Conservation (phyloP, 176 grass and related monocot genomes). For the Avena eriantha region DNA sequence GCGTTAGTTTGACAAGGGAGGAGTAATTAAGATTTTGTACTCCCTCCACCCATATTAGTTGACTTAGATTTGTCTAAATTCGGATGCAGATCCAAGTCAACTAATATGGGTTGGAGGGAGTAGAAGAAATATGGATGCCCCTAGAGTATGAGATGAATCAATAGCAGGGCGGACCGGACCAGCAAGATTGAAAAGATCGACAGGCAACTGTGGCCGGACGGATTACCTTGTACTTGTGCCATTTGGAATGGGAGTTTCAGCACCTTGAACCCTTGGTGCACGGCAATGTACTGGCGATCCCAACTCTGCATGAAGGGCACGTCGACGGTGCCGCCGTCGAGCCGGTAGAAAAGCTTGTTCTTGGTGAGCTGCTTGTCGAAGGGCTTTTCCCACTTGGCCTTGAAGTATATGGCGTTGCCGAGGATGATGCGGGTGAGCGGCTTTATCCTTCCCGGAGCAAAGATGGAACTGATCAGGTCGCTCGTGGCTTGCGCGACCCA, state of each 20-base stretch:
- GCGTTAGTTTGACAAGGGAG: neutral
- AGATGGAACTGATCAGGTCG: neutral
- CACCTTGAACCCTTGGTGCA: constrained; percentile 44
- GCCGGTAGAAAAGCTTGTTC: constrained; percentile 31
- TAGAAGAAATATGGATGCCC: too few species aligned
- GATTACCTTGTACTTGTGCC: neutral
- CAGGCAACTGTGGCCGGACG: neutral
- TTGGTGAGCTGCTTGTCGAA: constrained; percentile 4
- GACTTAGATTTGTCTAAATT: too few species aligned
- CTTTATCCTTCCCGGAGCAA: neutral
- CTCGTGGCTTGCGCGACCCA: neutral
- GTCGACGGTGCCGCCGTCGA: neutral
- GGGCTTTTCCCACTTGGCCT: constrained; percentile 28
- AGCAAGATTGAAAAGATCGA: neutral
- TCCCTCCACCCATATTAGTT: too few species aligned
- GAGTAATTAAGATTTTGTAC: too few species aligned
- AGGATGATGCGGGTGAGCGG: neutral
- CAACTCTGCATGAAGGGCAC: constrained; percentile 41
- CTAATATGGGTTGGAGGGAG: too few species aligned
- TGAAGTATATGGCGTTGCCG: constrained; percentile 56
- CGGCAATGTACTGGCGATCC: constrained; percentile 21
- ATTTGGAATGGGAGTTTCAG: constrained; percentile 33
- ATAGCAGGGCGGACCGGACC: neutral
- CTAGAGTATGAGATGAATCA: too few species aligned
- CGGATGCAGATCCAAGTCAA: too few species aligned